Conservation (phyloP, 2,329 filamentous ascomycete species). For the Thielaviopsis ethacetica region DNA sequence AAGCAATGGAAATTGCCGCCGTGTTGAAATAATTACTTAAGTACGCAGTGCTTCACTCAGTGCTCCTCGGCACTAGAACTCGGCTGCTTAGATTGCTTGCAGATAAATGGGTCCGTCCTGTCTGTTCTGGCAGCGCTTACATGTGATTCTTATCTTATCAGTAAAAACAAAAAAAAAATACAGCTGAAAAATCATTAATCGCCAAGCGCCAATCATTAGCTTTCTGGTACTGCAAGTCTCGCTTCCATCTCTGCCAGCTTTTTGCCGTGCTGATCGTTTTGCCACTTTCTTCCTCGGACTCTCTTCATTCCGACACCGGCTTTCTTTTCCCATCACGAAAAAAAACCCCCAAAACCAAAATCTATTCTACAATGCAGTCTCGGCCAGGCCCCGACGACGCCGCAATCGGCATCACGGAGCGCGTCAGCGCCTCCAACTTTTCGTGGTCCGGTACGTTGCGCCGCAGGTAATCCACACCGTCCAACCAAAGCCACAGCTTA, state of each 20-base stretch:
- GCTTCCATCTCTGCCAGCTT: too few relatives aligned
- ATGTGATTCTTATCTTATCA: not conserved
- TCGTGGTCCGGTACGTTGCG: slow-evolving; percentile 22
- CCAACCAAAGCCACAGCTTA: not conserved
- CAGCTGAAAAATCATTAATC: not conserved
- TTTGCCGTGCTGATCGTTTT: not conserved
- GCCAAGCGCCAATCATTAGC: not conserved
- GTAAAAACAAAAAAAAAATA: not conserved
- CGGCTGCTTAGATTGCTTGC: too few relatives aligned
- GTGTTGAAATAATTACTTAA: too few relatives aligned
- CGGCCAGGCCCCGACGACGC: slow-evolving; percentile 18
- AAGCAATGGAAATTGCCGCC: too few relatives aligned
- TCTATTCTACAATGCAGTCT: not conserved
- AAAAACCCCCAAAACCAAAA: too few relatives aligned
- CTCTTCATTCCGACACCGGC: too few relatives aligned
- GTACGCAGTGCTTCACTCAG: too few relatives aligned
- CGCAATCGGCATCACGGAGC: slow-evolving; percentile 24
- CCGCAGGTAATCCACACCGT: slow-evolving; percentile 8
- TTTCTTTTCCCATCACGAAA: not conserved
- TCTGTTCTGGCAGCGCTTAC: not conserved
- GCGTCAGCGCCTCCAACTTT: slow-evolving; percentile 22
- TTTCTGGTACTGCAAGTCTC: not conserved
- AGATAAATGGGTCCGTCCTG: not conserved
- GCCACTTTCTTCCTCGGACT: not conserved
- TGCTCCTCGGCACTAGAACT: too few relatives aligned